Conservation (phyloP, 352 stramenopile species). For the Hyphochytrium catenoides region DNA sequence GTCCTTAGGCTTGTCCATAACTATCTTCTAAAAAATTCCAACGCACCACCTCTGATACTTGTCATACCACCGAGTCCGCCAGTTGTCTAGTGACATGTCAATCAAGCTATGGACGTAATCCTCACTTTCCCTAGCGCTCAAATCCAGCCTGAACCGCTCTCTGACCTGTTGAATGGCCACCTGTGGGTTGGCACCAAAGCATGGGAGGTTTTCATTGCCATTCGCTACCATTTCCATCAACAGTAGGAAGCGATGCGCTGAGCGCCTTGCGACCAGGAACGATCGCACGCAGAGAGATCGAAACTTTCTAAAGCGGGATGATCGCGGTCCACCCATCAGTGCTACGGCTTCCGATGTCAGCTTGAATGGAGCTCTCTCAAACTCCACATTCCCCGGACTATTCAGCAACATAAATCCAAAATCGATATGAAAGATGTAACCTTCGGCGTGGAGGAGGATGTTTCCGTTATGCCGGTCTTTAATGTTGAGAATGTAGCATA, state of each 20-base stretch:
- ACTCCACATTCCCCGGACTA: constrained; percentile 73
- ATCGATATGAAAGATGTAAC: constrained; percentile 92
- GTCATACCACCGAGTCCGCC: constrained; percentile 88
- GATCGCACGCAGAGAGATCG: constrained; percentile 79
- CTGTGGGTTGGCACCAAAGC: constrained; percentile 76
- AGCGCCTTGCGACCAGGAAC: constrained; percentile 82
- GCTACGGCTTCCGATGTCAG: constrained; percentile 88
- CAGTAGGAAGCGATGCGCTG: constrained; percentile 81
- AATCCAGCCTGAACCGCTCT: constrained; percentile 73
- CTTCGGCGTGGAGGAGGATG: constrained; percentile 82
- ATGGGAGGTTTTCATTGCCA: constrained; percentile 86
- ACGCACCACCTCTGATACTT: constrained; percentile 79
- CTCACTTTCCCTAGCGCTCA: constrained; percentile 76
- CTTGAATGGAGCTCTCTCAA: constrained; percentile 92
- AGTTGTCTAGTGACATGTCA: constrained; percentile 86
- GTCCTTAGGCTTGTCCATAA: too few relatives aligned
- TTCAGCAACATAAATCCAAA: constrained; percentile 85
- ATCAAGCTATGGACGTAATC: constrained; percentile 88
- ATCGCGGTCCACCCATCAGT: constrained; percentile 78
- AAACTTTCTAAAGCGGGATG: constrained; percentile 75
- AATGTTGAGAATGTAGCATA: constrained; percentile 89
- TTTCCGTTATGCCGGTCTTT: constrained; percentile 97
- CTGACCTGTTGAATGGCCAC: constrained; percentile 65
- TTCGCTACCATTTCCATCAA: constrained; percentile 89
- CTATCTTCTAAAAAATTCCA: constrained; percentile 59